Percentiles rank a stretch among this genome's conserved stretches.
Conservation (phyloP, 306 rosid genomes). For the Begonia loranthoides region DNA sequence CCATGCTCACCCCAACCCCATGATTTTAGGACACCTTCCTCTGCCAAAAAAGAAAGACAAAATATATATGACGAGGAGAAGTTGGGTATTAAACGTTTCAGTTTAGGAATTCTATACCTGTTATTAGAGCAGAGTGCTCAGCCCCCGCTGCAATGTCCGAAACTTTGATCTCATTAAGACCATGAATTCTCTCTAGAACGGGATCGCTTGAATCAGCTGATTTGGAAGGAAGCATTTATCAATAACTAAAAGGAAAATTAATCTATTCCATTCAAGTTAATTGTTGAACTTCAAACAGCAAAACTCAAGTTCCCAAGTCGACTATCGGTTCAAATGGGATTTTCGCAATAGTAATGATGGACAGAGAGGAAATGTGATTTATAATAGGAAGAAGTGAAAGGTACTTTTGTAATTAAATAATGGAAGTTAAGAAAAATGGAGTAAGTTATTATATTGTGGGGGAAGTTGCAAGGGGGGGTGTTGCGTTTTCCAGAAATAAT, state of each 20-base stretch:
- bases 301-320: no score
- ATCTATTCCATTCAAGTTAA: no score
- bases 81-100: neutral
- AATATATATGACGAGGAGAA: neutral
- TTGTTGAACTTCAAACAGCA: no score
- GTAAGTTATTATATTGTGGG: no score
- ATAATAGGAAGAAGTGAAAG: no score
- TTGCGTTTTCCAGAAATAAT: no score
- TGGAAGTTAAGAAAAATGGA: no score
- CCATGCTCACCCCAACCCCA: constrained; percentile 99
- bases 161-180: constrained; percentile 30
- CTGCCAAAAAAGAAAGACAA: constrained; percentile 12
- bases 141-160: constrained; percentile 64
- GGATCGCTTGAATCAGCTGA: constrained; percentile 24
- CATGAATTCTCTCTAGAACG: constrained; percentile 32
- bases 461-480: no score
- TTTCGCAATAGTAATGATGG: no score
- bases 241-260: neutral
- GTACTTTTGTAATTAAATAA: no score
- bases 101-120: constrained; percentile 30
- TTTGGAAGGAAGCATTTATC: constrained; percentile 1
- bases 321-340: no score
- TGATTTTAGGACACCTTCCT: constrained; percentile 43
- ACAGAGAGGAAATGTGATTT: no score
- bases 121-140: constrained; percentile 61